Evolutionary conservation across 2,329 filamentous ascomycete genomes (phyloP).

Genomic region (Claviceps purpurea): DNA sequence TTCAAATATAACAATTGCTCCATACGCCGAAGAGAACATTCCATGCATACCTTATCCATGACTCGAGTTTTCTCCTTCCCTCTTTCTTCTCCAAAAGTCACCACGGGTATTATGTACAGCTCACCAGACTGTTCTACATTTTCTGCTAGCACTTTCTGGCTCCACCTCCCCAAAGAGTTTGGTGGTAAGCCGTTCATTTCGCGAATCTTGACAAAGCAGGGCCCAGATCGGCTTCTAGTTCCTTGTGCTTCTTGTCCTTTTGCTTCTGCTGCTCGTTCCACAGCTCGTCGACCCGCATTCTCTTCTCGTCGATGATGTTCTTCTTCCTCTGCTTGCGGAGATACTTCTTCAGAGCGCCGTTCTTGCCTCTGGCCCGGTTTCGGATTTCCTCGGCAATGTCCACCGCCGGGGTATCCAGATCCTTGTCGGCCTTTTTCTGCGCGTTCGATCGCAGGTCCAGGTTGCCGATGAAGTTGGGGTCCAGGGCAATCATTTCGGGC

Average conservation of each 20-base stretch:
- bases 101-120: constrained; percentile 10
- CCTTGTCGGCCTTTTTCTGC: constrained; percentile 62
- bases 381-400: constrained; percentile 48
- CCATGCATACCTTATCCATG: background rate
- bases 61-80: background rate
- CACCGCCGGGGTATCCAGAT: constrained; percentile 57
- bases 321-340: constrained; percentile 81
- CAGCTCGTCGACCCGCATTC: constrained; percentile 72
- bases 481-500: constrained; percentile 91
- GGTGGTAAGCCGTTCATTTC: constrained; percentile 34
- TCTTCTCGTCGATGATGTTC: constrained; percentile 95
- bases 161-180: background rate
- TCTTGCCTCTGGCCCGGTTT: constrained; percentile 79
- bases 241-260: constrained; percentile 46
- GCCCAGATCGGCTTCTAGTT: constrained; percentile 62
- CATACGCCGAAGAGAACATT: background rate
- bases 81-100: background rate
- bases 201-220: constrained; percentile 80
- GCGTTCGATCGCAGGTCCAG: constrained; percentile 70
- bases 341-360: constrained; percentile 76
- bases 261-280: constrained; percentile 58
- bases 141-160: constrained; percentile 23
- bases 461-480: constrained; percentile 83
- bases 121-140: background rate
- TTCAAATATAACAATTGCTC: background rate